These are phyloP conservation scores for Umbellularia californica DNA, from an alignment of 164 flowering plant genomes.

Conservation along the genomic window DNA sequence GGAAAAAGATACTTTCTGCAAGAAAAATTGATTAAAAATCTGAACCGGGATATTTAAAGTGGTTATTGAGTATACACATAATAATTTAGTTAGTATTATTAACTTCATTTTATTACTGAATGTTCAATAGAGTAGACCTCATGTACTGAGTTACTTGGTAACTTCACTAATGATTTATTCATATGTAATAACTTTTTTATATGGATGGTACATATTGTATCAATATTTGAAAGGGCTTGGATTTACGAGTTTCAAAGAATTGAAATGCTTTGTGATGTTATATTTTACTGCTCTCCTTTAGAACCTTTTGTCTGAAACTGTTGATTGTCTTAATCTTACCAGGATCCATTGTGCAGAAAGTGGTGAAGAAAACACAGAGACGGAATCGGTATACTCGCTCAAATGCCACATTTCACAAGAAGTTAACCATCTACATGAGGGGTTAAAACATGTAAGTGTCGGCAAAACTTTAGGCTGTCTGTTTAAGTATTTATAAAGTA, in stretches of 20 bases:
- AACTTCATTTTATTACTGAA: no score
- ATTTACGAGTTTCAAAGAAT: background rate
- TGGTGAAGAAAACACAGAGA: constrained; percentile 91
- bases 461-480: constrained; percentile 1
- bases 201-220: background rate
- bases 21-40: no score
- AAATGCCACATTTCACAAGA: constrained; percentile 98
- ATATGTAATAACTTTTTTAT: background rate
- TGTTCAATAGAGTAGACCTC: no score
- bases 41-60: no score
- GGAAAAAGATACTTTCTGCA: no score
- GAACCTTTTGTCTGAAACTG: background rate
- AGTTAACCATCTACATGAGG: constrained; percentile 96
- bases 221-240: background rate
- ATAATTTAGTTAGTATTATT: no score
- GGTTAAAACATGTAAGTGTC: constrained; percentile 77
- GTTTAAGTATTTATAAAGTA: background rate
- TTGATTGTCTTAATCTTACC: constrained; percentile 2
- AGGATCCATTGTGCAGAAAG: constrained; percentile 96
- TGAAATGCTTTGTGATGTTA: background rate
- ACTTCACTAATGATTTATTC: background rate
- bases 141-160: no score
- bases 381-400: constrained; percentile 79
- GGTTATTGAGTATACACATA: no score
- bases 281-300: background rate